Evolutionary conservation across 192 early-diverging fungal genomes (phyloP).

Genomic region (Dimargaris cristalligena): DNA sequence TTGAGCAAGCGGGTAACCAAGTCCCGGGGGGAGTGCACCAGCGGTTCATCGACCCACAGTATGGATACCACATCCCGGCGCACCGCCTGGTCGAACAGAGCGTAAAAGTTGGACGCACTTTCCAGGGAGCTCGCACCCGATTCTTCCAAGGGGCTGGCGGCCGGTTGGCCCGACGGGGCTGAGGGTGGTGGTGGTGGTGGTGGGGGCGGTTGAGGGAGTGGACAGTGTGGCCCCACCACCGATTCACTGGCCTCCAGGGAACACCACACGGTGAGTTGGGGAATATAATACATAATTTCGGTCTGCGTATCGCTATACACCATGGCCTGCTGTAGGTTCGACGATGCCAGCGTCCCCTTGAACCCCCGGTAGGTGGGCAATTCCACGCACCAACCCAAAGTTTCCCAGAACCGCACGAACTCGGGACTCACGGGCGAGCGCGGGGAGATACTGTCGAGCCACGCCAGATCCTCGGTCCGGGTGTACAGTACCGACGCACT

Average conservation of each 20-base stretch:
- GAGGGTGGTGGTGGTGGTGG: too few species aligned
- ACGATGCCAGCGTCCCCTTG: background rate
- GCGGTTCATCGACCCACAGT: slow-evolving; percentile 5
- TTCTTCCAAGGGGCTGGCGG: background rate
- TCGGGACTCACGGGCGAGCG: background rate
- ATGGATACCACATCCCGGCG: background rate
- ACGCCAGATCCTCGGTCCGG: background rate
- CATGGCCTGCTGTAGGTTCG: background rate
- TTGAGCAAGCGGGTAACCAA: slow-evolving; percentile 3
- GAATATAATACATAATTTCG: slow-evolving; percentile 1
- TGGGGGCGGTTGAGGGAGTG: too few species aligned
- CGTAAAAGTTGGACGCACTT: background rate
- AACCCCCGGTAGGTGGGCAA: background rate
- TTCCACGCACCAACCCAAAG: background rate
- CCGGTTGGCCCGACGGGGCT: background rate
- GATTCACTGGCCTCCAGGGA: background rate
- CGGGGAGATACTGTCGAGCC: background rate
- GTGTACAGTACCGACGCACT: background rate
- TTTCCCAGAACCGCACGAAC: slow-evolving; percentile 3
- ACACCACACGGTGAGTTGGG: background rate
- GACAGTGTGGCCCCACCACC: too few species aligned
- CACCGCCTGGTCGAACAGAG: slow-evolving; percentile 3
- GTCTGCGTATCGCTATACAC: background rate
- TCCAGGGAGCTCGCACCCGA: background rate
- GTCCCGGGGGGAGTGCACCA: background rate